phyloP scores from a whole-genome alignment of 306 rosid species.

The Cucurbita maxima region DNA sequence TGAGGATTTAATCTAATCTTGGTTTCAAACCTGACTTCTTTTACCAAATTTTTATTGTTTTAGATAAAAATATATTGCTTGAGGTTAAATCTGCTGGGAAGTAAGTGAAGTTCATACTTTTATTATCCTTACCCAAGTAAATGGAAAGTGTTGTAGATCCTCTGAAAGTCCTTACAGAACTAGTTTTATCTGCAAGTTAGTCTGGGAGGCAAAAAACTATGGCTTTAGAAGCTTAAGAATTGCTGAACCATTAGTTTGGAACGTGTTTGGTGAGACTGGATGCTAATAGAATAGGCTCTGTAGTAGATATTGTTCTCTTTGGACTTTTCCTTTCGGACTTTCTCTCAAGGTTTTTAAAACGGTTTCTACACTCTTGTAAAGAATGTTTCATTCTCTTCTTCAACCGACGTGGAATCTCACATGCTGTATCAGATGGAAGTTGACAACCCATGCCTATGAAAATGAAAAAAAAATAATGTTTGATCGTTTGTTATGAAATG shows the following conservation, averaged over 20 bases:
- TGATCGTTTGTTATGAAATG: neutral
- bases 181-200: neutral
- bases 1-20: neutral
- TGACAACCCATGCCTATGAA: neutral
- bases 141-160: neutral
- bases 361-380: no score
- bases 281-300: neutral
- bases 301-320: no score
- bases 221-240: neutral
- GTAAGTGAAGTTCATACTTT: neutral
- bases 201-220: neutral
- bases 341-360: no score
- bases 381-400: no score
- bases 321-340: no score
- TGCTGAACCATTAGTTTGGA: neutral
- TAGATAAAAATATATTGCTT: neutral
- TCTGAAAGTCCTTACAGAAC: neutral
- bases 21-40: neutral
- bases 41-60: neutral
- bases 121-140: neutral
- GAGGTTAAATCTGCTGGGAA: neutral
- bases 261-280: neutral
- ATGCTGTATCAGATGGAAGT: neutral
- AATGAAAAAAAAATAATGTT: neutral
- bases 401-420: no score